Base-by-base conservation (phyloP, 192 early-diverging fungal species). In the Gigaspora rosea region DNA sequence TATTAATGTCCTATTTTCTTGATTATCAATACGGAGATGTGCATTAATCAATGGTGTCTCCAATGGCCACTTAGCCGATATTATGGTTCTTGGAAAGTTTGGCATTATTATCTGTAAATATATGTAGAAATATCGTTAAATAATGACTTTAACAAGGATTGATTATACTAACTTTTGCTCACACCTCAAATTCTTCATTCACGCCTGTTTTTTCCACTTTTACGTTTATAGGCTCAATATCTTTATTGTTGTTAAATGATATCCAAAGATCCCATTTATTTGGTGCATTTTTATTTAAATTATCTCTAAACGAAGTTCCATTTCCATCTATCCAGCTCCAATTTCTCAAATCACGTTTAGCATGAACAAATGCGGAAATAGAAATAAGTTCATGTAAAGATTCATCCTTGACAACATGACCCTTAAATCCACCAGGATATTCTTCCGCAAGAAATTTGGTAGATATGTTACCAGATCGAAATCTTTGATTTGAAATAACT, bases 371-470 rank as follows among this genome's bases (percentile, higher is more conserved):
- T 16, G 88, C 91, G 0, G 90, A 78, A 10, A 90, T 58, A 1
- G 94, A 85, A 5, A 90, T 87, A n/a, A 98, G 86, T 76, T 94
- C 83, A 15, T 78, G 65, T 16, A 87, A 72, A 0, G 87, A 77
- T 18, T 79, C 78, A 8, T 75, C 61, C 15, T 87, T 90, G 33
- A 95, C 83, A 0, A 74, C 35, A 79, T 91, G 89, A 51, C 95
- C 94, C 80, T 90, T 91, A 88, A 96, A 97, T 7, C 95, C 96
- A 20, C 82, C 71, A 8, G 95, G 95, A 80, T 96, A 98, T 74
- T 96, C 92, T 82, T 95, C 91, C 10, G 91, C 89, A 75, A 98
- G 85, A 84, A 96, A 96, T 59, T 90, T 87, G 35, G 96, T 98
- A 8, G 92, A 90, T 77, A 94, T 89, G 73, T 88, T 90, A 48